A percentile compares a stretch with the other conserved stretches of the same genome.
Evolutionary conservation across 2,329 filamentous ascomycete species (phyloP).

Genomic region (Aspergillus chevalieri): DNA sequence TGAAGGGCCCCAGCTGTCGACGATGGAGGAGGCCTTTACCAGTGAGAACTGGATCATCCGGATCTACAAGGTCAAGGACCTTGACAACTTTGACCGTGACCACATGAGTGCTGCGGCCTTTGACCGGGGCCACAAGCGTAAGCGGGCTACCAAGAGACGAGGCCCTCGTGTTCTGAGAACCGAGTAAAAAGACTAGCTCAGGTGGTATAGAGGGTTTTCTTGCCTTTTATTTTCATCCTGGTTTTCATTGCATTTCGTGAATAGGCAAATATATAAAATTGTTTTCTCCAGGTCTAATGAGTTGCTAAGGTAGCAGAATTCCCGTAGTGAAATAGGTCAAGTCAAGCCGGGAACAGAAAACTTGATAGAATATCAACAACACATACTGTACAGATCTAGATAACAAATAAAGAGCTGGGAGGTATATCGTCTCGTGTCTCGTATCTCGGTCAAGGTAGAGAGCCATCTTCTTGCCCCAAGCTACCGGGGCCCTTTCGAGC

Average conservation of each 20-base stretch:
- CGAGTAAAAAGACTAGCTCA: slow-evolving; percentile 22
- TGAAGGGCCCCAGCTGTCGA: slow-evolving; percentile 76
- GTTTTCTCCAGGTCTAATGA: not conserved
- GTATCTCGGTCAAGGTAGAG: not conserved
- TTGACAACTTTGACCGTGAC: slow-evolving; percentile 91
- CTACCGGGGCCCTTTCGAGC: no score
- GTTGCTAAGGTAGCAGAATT: not conserved
- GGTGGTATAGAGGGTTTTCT: not conserved
- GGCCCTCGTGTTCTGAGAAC: slow-evolving; percentile 40
- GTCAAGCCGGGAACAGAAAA: not conserved
- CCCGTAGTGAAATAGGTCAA: not conserved
- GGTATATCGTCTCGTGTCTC: not conserved
- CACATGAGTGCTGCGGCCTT: slow-evolving; percentile 59
- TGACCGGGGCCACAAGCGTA: slow-evolving; percentile 50
- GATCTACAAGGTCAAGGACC: slow-evolving; percentile 99
- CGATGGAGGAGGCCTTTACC: slow-evolving; percentile 92
- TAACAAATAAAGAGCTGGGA: not conserved
- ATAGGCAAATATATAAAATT: slow-evolving; percentile 8
- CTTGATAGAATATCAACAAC: slow-evolving; percentile 1
- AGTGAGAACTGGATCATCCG: slow-evolving; percentile 99
- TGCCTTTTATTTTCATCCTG: slow-evolving; percentile 7
- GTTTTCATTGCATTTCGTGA: slow-evolving; percentile 8
- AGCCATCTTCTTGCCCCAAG: not conserved
- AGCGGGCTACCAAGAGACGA: slow-evolving; percentile 41
- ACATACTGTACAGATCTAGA: not conserved